A percentile compares a stretch with the other conserved stretches of the same genome.
Evolutionary conservation across 2,329 filamentous ascomycete genomes (phyloP).

Genomic region (Boeremia lycopersici): DNA sequence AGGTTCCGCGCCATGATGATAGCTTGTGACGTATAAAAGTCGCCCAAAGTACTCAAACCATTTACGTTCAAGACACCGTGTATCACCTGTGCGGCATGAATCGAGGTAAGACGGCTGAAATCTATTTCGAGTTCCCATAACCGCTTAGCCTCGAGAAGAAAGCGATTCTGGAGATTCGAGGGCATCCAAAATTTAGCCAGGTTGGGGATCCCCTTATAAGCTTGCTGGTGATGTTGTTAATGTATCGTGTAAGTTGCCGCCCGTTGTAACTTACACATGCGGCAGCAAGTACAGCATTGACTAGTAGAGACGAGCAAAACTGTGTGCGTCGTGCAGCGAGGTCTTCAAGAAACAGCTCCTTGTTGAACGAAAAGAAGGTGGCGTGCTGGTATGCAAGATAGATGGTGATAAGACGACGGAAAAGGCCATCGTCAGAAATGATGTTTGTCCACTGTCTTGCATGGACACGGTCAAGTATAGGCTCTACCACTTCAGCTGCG

Average conservation of each 20-base stretch:
- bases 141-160: slow-evolving; percentile 29
- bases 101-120: slow-evolving; percentile 18
- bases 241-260: background rate
- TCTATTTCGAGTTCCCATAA: slow-evolving; percentile 26
- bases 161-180: slow-evolving; percentile 21
- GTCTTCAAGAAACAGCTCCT: slow-evolving; percentile 27
- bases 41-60: slow-evolving; percentile 15
- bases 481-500: slow-evolving; percentile 25
- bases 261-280: slow-evolving; percentile 23
- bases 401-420: slow-evolving; percentile 20
- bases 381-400: slow-evolving; percentile 23
- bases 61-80: background rate
- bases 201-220: slow-evolving; percentile 9
- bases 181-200: slow-evolving; percentile 22
- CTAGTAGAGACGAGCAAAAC: slow-evolving; percentile 26
- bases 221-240: slow-evolving; percentile 18
- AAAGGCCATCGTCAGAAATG: slow-evolving; percentile 20
- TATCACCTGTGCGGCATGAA: slow-evolving; percentile 22
- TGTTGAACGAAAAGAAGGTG: slow-evolving; percentile 20
- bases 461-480: slow-evolving; percentile 15
- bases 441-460: slow-evolving; percentile 27
- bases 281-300: slow-evolving; percentile 28
- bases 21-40: slow-evolving; percentile 20
- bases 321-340: slow-evolving; percentile 14
- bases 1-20: slow-evolving; percentile 22